Percentiles rank a stretch among this genome's conserved stretches.
These are phyloP conservation scores for Cystobasidiaceae sp. DNA, from an alignment of 1,284 basidiomycete genomes.

Conservation along the genomic window DNA sequence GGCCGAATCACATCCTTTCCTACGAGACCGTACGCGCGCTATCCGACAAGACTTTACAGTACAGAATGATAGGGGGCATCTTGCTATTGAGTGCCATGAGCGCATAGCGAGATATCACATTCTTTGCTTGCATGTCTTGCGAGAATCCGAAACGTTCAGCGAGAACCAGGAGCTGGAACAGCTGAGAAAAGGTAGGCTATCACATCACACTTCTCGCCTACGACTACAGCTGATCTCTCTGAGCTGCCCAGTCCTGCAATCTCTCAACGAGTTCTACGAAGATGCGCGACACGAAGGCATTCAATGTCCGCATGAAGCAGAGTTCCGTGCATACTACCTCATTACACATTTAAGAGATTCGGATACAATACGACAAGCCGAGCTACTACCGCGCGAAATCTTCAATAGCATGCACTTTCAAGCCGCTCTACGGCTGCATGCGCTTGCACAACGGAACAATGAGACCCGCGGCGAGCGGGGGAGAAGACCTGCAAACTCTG, in stretches of 20 bases:
- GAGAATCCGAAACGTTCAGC: constrained; percentile 58
- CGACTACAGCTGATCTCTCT: not conserved
- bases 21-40: constrained; percentile 84
- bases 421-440: constrained; percentile 71
- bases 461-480: constrained; percentile 52
- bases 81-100: constrained; percentile 85
- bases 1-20: constrained; percentile 69
- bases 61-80: constrained; percentile 70
- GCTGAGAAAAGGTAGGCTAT: constrained; percentile 68
- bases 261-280: constrained; percentile 87
- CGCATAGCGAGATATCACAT: constrained; percentile 93
- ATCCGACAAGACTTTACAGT: constrained; percentile 93
- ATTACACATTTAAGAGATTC: constrained; percentile 84
- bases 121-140: constrained; percentile 65
- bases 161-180: constrained; percentile 77
- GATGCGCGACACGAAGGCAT: constrained; percentile 64
- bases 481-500: constrained; percentile 49
- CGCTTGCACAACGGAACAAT: constrained; percentile 73
- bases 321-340: constrained; percentile 92
- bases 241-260: constrained; percentile 65
- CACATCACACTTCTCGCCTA: not conserved
- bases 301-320: constrained; percentile 66
- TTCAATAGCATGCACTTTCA: constrained; percentile 69
- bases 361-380: constrained; percentile 61
- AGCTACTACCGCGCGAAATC: constrained; percentile 70